A percentile compares a stretch with the other conserved stretches of the same genome.
Conservation (phyloP, 2,329 filamentous ascomycete genomes). For the Alternaria sp. region DNA sequence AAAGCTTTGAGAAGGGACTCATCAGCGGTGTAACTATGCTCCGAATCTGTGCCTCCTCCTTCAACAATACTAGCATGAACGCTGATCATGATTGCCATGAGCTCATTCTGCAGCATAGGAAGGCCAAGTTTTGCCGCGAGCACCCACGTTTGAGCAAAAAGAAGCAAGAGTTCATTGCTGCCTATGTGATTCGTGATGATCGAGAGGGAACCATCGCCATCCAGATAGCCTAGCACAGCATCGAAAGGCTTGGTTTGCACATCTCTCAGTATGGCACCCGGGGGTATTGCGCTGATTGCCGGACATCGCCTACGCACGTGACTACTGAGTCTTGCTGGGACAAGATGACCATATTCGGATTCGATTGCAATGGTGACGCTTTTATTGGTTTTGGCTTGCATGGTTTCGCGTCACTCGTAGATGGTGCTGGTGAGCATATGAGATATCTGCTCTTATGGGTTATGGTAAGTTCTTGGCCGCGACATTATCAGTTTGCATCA, state of each 20-base stretch:
- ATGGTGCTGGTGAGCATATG: background rate
- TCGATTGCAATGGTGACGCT: background rate
- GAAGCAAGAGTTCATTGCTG: slow-evolving; percentile 4
- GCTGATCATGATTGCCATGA: slow-evolving; percentile 5
- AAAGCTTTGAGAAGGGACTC: background rate
- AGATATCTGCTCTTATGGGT: background rate
- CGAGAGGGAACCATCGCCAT: background rate
- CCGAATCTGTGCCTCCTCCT: background rate
- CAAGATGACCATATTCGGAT: background rate
- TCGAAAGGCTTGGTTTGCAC: slow-evolving; percentile 5
- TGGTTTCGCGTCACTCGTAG: background rate
- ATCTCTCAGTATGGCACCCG: background rate
- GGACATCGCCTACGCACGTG: slow-evolving; percentile 5
- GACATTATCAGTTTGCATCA: slow-evolving; percentile 1
- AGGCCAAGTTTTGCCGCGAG: slow-evolving; percentile 17
- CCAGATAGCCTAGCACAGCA: slow-evolving; percentile 7
- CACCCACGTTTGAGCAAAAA: slow-evolving; percentile 19
- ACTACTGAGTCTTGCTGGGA: slow-evolving; percentile 3
- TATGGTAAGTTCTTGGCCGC: background rate
- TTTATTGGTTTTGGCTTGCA: background rate
- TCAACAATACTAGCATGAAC: slow-evolving; percentile 10
- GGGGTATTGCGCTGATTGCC: background rate
- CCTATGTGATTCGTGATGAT: background rate
- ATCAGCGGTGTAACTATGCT: background rate
- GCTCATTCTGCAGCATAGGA: slow-evolving; percentile 12